These are phyloP conservation scores for Diutina ranongensis DNA, from an alignment of 1,139 yeast genomes.

Conservation along the genomic window DNA sequence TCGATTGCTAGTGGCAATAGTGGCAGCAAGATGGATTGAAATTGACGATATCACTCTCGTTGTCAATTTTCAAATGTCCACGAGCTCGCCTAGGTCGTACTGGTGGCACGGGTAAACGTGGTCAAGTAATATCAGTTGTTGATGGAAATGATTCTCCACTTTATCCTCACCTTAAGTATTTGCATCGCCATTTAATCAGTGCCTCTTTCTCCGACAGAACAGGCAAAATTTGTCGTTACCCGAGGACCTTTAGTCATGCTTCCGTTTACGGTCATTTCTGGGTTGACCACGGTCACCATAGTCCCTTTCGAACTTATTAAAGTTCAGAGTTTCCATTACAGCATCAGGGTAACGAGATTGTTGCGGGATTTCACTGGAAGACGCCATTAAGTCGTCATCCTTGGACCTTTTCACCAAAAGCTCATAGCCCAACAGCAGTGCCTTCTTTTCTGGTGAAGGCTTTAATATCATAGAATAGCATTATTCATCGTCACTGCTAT, in stretches of 20 bases:
- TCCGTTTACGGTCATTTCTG: no score
- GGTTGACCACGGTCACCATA: no score
- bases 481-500: conserved; percentile 3
- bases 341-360: no score
- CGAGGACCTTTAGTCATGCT: no score
- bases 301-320: no score
- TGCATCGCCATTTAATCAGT: conserved; percentile 35
- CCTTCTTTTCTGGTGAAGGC: conserved; percentile 24
- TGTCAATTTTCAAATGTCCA: conserved; percentile 76
- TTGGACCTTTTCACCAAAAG: no score
- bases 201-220: no score
- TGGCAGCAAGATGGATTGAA: conserved; percentile 26
- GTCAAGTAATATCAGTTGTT: conserved; percentile 64
- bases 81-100: conserved; percentile 80
- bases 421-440: no score
- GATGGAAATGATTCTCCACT: conserved; percentile 46
- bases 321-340: no score
- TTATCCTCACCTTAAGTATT: conserved; percentile 39
- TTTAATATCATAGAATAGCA: neutral
- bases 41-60: conserved; percentile 71
- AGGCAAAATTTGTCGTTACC: no score
- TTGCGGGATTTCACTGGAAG: no score
- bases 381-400: no score
- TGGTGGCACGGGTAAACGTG: conserved; percentile 83
- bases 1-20: conserved; percentile 14